A percentile compares a stretch with the other conserved stretches of the same genome.
These are phyloP conservation scores for Paramecium caudatum DNA, from an alignment of 73 alveolate species.

Conservation along the genomic window DNA sequence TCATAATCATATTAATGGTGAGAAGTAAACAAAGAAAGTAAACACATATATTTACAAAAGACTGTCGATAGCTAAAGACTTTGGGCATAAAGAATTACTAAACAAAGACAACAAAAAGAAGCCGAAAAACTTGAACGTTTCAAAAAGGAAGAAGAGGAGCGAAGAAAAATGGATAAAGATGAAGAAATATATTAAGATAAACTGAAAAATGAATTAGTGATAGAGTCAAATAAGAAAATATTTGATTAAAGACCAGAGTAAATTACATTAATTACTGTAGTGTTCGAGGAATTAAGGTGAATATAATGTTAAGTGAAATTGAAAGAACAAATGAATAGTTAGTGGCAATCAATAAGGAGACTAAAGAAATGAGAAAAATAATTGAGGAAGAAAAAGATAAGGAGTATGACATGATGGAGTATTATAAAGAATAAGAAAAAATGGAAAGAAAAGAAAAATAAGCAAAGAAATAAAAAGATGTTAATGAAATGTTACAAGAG, in stretches of 20 bases:
- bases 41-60: neutral
- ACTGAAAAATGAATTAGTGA: conserved; percentile 2
- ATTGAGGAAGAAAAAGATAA: conserved; percentile 21
- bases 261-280: neutral
- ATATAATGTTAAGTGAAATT: conserved; percentile 38
- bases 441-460: neutral
- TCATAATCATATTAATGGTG: neutral
- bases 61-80: conserved; percentile 28
- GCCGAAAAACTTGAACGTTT: conserved; percentile 58
- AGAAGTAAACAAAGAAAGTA: neutral
- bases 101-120: conserved; percentile 32
- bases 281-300: conserved; percentile 36
- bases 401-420: neutral
- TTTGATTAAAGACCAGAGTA: conserved; percentile 66
- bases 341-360: conserved; percentile 4
- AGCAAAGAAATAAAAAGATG: conserved; percentile 4
- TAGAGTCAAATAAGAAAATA: conserved; percentile 53
- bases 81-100: conserved; percentile 57
- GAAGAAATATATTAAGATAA: conserved; percentile 56
- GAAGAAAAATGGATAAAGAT: conserved; percentile 54
- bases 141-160: conserved; percentile 54
- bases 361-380: neutral
- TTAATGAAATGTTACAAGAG: neutral
- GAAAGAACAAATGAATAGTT: conserved; percentile 44
- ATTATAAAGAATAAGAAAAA: conserved; percentile 45